Conservation (phyloP, 345 rosid species). For the Citrus trifoliata region DNA sequence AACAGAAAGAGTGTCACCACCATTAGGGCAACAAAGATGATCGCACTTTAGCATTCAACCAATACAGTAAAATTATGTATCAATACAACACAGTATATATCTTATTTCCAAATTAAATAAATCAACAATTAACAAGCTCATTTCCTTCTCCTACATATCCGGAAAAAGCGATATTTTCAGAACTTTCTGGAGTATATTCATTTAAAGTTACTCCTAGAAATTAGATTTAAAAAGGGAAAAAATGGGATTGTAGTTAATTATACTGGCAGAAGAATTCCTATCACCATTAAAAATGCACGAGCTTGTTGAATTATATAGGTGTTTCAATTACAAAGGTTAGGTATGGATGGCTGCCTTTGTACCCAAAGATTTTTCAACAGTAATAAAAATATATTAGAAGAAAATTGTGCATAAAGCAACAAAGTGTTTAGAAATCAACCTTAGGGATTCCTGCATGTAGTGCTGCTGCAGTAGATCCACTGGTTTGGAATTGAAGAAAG, state of each 20-base stretch:
- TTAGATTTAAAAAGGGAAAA: neutral
- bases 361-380: neutral
- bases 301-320: neutral
- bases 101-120: neutral
- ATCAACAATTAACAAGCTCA: neutral
- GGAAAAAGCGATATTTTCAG: neutral
- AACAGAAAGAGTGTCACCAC: neutral
- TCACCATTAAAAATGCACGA: neutral
- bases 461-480: constrained; percentile 93
- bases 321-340: neutral
- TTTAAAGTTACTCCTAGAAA: neutral
- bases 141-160: neutral
- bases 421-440: constrained; percentile 37
- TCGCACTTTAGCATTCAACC: neutral
- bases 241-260: neutral
- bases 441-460: constrained; percentile 76
- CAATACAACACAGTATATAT: neutral
- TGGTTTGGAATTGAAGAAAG: too few species aligned
- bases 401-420: neutral
- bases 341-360: neutral
- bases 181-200: neutral
- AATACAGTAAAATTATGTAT: neutral
- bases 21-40: neutral
- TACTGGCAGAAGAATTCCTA: neutral
- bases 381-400: neutral